Evolutionary conservation across 371 early-diverging fungal species (phyloP).

Genomic region (Entomophthora muscae): DNA sequence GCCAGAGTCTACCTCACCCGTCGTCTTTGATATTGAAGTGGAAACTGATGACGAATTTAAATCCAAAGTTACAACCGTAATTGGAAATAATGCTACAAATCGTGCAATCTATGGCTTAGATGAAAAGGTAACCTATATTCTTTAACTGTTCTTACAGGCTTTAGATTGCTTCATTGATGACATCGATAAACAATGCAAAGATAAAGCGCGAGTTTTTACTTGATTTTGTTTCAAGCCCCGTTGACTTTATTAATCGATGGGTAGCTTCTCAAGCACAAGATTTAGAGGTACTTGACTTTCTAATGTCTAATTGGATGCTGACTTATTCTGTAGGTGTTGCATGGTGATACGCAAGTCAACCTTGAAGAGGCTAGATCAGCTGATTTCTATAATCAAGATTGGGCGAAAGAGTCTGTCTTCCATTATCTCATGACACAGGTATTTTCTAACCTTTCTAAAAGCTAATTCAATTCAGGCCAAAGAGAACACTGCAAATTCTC

Average conservation of each 20-base stretch:
- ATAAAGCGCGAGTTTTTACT: conserved; percentile 87
- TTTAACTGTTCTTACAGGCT: not conserved
- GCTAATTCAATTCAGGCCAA: not conserved
- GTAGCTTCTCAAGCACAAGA: conserved; percentile 47
- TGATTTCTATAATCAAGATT: conserved; percentile 67
- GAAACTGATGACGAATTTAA: conserved; percentile 61
- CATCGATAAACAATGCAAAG: conserved; percentile 66
- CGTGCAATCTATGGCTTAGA: conserved; percentile 35
- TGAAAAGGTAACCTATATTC: conserved; percentile 22
- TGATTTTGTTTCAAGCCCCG: conserved; percentile 69
- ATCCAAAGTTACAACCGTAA: conserved; percentile 25
- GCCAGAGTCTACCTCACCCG: conserved; percentile 36
- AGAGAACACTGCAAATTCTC: not conserved
- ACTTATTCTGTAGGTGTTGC: conserved; percentile 40
- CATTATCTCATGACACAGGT: conserved; percentile 59
- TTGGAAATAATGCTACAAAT: conserved; percentile 21
- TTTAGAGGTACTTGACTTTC: not conserved
- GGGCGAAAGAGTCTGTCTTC: conserved; percentile 81
- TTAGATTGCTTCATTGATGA: conserved; percentile 46
- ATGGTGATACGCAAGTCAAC: conserved; percentile 71
- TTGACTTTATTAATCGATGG: conserved; percentile 81
- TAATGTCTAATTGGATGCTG: not conserved
- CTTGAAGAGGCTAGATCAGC: conserved; percentile 59
- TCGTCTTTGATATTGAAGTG: conserved; percentile 76
- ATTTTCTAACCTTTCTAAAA: not conserved